Evolutionary conservation across 208 protist species (phyloP).

Genomic region (Trypanosoma avium): DNA sequence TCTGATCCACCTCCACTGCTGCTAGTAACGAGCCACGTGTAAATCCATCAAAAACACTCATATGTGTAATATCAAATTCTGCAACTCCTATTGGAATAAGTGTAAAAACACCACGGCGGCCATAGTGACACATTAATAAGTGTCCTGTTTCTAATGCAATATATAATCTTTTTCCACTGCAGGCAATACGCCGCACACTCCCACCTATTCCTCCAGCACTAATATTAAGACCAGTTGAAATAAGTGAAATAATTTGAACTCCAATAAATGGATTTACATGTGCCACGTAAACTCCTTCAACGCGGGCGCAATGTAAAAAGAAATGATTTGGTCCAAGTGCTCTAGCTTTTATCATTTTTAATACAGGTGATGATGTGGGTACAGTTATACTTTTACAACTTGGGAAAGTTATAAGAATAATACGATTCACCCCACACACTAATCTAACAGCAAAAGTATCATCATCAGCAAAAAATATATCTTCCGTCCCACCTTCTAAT

Average conservation of each 20-base stretch:
- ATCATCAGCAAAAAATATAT: slow-evolving; percentile 61
- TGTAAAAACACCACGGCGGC: slow-evolving; percentile 30
- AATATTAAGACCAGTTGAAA: slow-evolving; percentile 65
- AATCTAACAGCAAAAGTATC: slow-evolving; percentile 67
- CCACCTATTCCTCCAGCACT: slow-evolving; percentile 74
- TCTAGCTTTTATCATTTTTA: slow-evolving; percentile 37
- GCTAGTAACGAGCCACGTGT: slow-evolving; percentile 67
- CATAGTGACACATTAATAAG: slow-evolving; percentile 74
- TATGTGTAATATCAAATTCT: slow-evolving; percentile 36
- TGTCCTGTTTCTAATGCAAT: slow-evolving; percentile 73
- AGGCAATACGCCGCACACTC: slow-evolving; percentile 43
- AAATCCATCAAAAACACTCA: slow-evolving; percentile 55
- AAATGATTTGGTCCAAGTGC: slow-evolving; percentile 66
- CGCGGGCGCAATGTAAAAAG: slow-evolving; percentile 39
- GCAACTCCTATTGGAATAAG: slow-evolving; percentile 71
- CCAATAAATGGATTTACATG: slow-evolving; percentile 60
- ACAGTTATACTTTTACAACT: slow-evolving; percentile 26
- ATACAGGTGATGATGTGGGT: slow-evolving; percentile 55
- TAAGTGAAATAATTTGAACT: slow-evolving; percentile 56
- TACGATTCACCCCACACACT: slow-evolving; percentile 36
- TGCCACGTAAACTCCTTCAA: slow-evolving; percentile 73
- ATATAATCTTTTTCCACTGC: slow-evolving; percentile 65
- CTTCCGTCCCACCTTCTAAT: slow-evolving; percentile 56
- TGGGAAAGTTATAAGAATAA: slow-evolving; percentile 48
- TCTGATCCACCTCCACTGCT: slow-evolving; percentile 56